Evolutionary conservation across 129 eudicot species (phyloP), one percentile per base, ranked within the genome.

Genomic region (Chrysanthemum seticuspe): DNA sequence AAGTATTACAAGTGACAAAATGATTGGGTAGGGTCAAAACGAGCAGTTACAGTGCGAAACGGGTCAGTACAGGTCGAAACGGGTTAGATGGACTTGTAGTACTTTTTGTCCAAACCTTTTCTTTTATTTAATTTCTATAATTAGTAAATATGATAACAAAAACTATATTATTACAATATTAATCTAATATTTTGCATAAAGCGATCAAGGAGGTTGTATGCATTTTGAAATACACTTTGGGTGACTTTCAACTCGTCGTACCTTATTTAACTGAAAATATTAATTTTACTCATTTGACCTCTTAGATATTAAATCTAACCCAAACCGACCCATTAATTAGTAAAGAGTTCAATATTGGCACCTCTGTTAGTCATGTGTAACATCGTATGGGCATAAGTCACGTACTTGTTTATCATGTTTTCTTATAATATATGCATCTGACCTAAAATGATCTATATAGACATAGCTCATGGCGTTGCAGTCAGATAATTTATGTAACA

Each of bases 381-480:
- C 64, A 31, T 34, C 4, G 25, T 16, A 62, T 62, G 70, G 68
- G 70, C 52, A 62, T 13, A 31, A 19, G 63, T 62, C 34, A 5
- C 19, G 34, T 29, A 6, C 47, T 29, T 64, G 14, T 51, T n/a
- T 36, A 51, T 53, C 13, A 34, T 62, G 36, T 74, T 51, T 21
- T 63, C 29, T 36, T 34, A 52, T 74, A 44, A 40, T 49, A 15
- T 58, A 59, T 40, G 19, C 70, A 73, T 73, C 31, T 62, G 62
- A 49, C 36, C 40, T 62, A 73, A 31, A 73, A 31, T 62, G 36
- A 73, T 51, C 69, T 56, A 10, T 56, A n/a, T 19, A 10, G 0
- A 19, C 25, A 61, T 73, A 7, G 58, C 15, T 73, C 70, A 31
- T 47, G 68, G 44, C 27, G 68, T 72, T 49, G 70, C 10, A 27